Conservation (phyloP, 306 rosid genomes). For the Malus sieversii region DNA sequence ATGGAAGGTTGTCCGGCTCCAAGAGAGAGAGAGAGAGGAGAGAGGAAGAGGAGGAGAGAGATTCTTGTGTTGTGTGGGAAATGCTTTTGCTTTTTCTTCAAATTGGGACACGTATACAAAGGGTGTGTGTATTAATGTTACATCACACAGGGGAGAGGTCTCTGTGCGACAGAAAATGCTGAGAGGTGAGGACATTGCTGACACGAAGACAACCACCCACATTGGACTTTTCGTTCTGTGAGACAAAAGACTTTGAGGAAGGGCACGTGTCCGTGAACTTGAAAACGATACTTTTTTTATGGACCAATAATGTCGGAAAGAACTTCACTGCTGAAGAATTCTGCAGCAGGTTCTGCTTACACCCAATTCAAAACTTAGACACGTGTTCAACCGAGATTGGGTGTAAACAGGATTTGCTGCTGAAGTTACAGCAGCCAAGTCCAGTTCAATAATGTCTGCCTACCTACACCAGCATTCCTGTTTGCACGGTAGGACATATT, state of each 20-base stretch:
- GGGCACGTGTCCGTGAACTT: slow-evolving; percentile 30
- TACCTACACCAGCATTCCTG: not conserved
- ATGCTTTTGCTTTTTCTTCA: not conserved
- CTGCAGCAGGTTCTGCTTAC: too few relatives aligned
- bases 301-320: not conserved
- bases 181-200: slow-evolving; percentile 4
- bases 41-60: not conserved
- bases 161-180: slow-evolving; percentile 28
- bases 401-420: too few relatives aligned
- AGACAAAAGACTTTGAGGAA: slow-evolving; percentile 4
- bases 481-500: too few relatives aligned
- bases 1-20: not conserved
- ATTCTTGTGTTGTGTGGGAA: not conserved
- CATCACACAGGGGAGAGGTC: slow-evolving; percentile 3
- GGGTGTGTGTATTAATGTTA: slow-evolving; percentile 3
- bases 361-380: too few relatives aligned
- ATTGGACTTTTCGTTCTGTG: slow-evolving; percentile 21
- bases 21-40: slow-evolving; percentile 8
- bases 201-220: slow-evolving; percentile 19
- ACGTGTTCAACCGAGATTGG: too few relatives aligned
- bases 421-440: too few relatives aligned
- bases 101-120: slow-evolving; percentile 33
- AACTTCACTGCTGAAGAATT: too few relatives aligned
- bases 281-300: not conserved
- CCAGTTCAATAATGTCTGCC: not conserved